Evolutionary conservation across 306 rosid species (phyloP).

Genomic region (Cicer bijugum): DNA sequence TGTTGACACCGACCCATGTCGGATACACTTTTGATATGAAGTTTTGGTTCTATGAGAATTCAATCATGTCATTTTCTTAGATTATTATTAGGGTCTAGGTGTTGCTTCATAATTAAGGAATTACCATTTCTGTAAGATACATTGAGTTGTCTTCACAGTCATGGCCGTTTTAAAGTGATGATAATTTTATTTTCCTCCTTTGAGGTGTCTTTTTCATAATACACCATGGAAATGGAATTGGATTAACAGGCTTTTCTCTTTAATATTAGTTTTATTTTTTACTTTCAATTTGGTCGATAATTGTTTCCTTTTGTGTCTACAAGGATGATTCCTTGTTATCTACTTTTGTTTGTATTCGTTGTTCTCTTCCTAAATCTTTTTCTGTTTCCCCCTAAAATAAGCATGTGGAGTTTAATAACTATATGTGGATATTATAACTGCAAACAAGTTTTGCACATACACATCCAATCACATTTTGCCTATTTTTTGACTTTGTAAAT

Average conservation of each 20-base stretch:
- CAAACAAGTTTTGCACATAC: not conserved
- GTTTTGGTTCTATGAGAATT: no score
- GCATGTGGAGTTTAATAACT: not conserved
- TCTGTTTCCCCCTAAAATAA: not conserved
- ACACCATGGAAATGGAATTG: not conserved
- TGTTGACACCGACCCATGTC: no score
- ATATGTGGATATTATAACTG: not conserved
- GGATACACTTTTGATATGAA: no score
- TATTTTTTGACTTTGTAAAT: not conserved
- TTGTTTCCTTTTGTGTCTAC: constrained; percentile 3
- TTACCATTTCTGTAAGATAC: constrained; percentile 5
- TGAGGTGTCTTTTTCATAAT: not conserved
- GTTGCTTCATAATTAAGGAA: no score
- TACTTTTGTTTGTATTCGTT: constrained; percentile 9
- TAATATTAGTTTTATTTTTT: not conserved
- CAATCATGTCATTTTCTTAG: no score
- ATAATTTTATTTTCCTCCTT: not conserved
- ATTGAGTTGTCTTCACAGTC: not conserved
- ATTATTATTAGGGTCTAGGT: no score
- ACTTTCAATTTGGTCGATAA: not conserved
- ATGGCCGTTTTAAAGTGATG: constrained; percentile 5
- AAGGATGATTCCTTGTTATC: constrained; percentile 9
- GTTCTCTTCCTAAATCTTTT: constrained; percentile 5
- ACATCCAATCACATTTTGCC: not conserved
- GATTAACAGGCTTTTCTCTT: not conserved